Conservation (phyloP, 83 land plant species). For the Thuja plicata region DNA sequence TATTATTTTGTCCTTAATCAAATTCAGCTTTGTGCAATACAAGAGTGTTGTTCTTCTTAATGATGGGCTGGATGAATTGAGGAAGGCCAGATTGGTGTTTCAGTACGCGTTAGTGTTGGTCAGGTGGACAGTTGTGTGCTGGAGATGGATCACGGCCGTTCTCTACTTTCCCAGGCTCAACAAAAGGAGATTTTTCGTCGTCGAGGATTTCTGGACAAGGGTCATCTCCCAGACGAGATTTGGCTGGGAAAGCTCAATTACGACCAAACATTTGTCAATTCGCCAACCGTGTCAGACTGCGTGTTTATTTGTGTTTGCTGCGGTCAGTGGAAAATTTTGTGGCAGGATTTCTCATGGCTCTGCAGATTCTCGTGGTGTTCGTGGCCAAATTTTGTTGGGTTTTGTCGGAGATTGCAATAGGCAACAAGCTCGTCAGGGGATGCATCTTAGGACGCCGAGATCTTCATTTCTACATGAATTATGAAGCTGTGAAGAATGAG, state of each 20-base stretch:
- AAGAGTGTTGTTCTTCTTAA: background rate
- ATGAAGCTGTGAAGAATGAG: background rate
- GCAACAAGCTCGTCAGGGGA: background rate
- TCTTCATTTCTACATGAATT: background rate
- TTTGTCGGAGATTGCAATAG: background rate
- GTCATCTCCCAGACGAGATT: background rate
- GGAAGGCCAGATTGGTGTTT: background rate
- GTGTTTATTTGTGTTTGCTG: background rate
- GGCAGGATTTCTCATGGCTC: background rate
- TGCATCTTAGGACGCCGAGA: background rate
- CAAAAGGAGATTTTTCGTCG: background rate
- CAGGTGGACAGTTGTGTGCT: background rate
- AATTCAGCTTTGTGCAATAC: background rate
- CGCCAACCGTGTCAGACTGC: background rate
- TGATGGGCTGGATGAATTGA: background rate
- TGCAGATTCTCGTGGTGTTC: background rate
- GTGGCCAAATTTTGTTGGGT: background rate
- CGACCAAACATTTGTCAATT: background rate
- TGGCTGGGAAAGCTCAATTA: background rate
- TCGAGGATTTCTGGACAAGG: slow-evolving; percentile 3
- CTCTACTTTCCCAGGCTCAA: background rate
- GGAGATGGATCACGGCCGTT: background rate
- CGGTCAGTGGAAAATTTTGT: background rate
- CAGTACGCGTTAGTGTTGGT: background rate
- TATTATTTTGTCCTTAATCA: background rate